These are phyloP conservation scores for Kwoniella botswanensis DNA, from an alignment of 768 basidiomycete genomes.

Conservation along the genomic window DNA sequence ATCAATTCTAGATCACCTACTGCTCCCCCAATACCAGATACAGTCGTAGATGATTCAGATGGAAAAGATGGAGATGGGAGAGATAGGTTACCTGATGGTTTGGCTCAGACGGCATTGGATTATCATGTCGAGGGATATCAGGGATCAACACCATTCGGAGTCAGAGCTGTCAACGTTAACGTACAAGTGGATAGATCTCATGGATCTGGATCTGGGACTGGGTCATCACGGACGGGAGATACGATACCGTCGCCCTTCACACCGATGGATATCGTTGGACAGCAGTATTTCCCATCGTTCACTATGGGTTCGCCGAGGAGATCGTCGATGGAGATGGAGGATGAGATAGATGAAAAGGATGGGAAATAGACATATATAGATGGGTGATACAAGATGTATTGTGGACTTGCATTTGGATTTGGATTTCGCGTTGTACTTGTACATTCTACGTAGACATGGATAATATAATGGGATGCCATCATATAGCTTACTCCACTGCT, in stretches of 20 bases:
- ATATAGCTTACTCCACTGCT: no score
- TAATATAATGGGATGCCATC: no score
- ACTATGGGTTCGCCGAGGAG: not conserved
- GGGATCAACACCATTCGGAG: constrained; percentile 29
- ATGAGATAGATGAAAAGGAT: constrained; percentile 1
- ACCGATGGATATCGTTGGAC: constrained; percentile 15
- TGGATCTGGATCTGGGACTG: not conserved
- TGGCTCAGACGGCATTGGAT: constrained; percentile 33
- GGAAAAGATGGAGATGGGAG: not conserved
- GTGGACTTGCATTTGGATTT: no score
- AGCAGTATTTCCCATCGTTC: constrained; percentile 1
- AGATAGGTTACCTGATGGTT: not conserved
- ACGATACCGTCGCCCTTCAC: constrained; percentile 5
- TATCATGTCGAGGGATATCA: constrained; percentile 42
- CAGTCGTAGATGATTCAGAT: not conserved
- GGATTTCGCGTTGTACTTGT: no score
- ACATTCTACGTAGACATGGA: no score
- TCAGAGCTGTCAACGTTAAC: constrained; percentile 1
- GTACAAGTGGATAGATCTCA: not conserved
- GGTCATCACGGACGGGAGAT: not conserved
- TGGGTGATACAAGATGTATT: no score
- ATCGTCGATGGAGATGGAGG: not conserved
- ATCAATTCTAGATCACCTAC: constrained; percentile 42
- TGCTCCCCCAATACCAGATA: not conserved
- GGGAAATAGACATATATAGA: not conserved